Evolutionary conservation across 495 filamentous ascomycete species (phyloP), one percentile per base, ranked within the genome.

Genomic region (Bathelium albidoporum): DNA sequence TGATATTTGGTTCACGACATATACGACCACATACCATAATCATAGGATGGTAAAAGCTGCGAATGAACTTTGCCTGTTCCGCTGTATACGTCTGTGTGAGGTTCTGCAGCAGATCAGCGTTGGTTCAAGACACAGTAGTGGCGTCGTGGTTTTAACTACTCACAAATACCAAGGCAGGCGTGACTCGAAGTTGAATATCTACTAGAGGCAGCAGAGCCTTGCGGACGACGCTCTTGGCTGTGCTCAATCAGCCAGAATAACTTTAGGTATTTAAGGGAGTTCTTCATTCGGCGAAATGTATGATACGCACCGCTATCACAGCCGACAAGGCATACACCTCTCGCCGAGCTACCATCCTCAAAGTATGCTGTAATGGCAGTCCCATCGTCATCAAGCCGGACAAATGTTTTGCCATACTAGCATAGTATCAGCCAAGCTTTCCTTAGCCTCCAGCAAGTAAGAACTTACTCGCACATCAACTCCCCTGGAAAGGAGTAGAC

Each of bases 381-480:
- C 2, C 24, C 22, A 16, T 55, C 12, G 1, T 55, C 49, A 9
- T 55, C 49, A 29, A 55, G 0, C 24, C 49, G 49, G 5, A 26
- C 9, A 11, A 55, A 55, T 29, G 26, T 55, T 24, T 55, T 55
- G 49, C 24, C 49, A 20, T 55, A 55, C 49, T 55, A 24, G 22
- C 9, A 55, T 10, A 16, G 7, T 26, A 9, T n/a, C 22, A 55
- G 9, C 24, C 20, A 1, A 20, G 9, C 20, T 24, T 55, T 29
- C 22, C 10, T 24, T 29, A 16, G 26, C 22, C 9, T 28, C 20
- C 9, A 9, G 2, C 16, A 9, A 10, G 7, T 20, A 16, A 29
- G 4, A 20, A 28, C 49, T 55, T 59, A 78, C 74, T 59, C 74
- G 73, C 34, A 81, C 66, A 62, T 80, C 73, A 3, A 82, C 14